Evolutionary conservation across 768 basidiomycete species (phyloP).

Genomic region (Pseudohyphozyma bogoriensis): DNA sequence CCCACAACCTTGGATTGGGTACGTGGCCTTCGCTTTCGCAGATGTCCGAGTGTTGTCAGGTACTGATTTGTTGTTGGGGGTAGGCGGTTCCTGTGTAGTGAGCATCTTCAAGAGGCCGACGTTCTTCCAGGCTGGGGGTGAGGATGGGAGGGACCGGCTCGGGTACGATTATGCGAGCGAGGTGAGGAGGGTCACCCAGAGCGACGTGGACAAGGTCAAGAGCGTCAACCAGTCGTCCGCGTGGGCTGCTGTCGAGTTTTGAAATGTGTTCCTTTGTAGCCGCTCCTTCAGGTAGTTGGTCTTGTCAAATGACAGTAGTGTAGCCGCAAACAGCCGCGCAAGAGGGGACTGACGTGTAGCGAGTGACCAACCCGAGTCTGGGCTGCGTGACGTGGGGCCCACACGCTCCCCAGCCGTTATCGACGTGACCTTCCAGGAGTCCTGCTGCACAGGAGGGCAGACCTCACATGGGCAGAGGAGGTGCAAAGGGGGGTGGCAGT

Average conservation of each 20-base stretch:
- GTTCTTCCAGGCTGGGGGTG: slow-evolving; percentile 58
- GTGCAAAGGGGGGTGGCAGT: too few species aligned
- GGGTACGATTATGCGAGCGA: slow-evolving; percentile 61
- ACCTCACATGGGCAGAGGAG: too few species aligned
- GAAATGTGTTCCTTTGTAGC: too few species aligned
- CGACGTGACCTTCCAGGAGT: too few species aligned
- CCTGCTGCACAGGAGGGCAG: too few species aligned
- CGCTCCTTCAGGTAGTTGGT: too few species aligned
- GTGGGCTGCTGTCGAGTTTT: neutral
- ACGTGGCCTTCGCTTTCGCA: neutral
- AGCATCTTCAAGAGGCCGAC: slow-evolving; percentile 66
- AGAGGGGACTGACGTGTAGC: too few species aligned
- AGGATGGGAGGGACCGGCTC: slow-evolving; percentile 57
- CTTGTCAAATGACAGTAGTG: too few species aligned
- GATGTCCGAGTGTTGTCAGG: neutral
- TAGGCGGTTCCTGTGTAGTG: slow-evolving; percentile 47
- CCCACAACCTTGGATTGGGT: slow-evolving; percentile 70
- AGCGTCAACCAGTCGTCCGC: neutral
- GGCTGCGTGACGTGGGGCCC: too few species aligned
- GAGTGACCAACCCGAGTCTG: too few species aligned
- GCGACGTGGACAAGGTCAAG: slow-evolving; percentile 1
- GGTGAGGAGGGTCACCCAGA: neutral
- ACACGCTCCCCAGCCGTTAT: too few species aligned
- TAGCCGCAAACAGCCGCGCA: too few species aligned
- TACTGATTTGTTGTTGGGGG: neutral